Evolutionary conservation across 352 stramenopile species (phyloP).

Genomic region (Pythium utonaiense): DNA sequence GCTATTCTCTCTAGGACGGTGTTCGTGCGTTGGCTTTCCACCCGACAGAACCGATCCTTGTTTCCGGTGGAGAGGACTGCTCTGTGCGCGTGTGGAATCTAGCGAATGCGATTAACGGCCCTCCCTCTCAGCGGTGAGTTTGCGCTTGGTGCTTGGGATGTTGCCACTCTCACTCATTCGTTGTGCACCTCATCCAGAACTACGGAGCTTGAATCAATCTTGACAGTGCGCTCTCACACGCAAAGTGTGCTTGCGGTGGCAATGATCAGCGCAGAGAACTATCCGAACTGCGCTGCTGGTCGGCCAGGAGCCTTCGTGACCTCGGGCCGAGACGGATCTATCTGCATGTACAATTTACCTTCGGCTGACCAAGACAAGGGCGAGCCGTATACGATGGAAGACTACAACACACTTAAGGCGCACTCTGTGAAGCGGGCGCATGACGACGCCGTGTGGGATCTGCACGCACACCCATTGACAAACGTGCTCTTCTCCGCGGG

Average conservation of each 20-base stretch:
- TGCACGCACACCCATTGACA: slow-evolving; percentile 77
- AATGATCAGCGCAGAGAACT: slow-evolving; percentile 76
- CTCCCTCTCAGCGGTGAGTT: slow-evolving; percentile 54
- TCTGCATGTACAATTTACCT: slow-evolving; percentile 66
- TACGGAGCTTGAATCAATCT: slow-evolving; percentile 70
- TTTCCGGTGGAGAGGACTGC: slow-evolving; percentile 84
- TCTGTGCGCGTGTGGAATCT: slow-evolving; percentile 86
- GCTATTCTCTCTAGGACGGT: slow-evolving; percentile 45
- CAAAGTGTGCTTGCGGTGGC: slow-evolving; percentile 73
- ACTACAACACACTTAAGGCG: slow-evolving; percentile 69
- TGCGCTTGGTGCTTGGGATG: not conserved
- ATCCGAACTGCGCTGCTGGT: slow-evolving; percentile 43
- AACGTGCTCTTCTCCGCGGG: slow-evolving; percentile 82
- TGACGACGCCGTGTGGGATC: slow-evolving; percentile 79
- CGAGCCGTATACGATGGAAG: slow-evolving; percentile 64
- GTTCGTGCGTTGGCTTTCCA: slow-evolving; percentile 77
- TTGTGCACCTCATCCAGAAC: slow-evolving; percentile 26
- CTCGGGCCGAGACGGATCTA: slow-evolving; percentile 68
- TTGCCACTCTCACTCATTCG: not conserved
- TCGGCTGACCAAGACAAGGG: slow-evolving; percentile 52
- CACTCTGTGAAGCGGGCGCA: slow-evolving; percentile 72
- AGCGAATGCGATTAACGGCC: slow-evolving; percentile 48
- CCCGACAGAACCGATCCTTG: slow-evolving; percentile 73
- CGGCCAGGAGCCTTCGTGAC: slow-evolving; percentile 63
- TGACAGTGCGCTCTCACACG: slow-evolving; percentile 71